phyloP scores from a whole-genome alignment of 2,329 filamentous ascomycete genomes.

The Xylariaceae sp. region DNA sequence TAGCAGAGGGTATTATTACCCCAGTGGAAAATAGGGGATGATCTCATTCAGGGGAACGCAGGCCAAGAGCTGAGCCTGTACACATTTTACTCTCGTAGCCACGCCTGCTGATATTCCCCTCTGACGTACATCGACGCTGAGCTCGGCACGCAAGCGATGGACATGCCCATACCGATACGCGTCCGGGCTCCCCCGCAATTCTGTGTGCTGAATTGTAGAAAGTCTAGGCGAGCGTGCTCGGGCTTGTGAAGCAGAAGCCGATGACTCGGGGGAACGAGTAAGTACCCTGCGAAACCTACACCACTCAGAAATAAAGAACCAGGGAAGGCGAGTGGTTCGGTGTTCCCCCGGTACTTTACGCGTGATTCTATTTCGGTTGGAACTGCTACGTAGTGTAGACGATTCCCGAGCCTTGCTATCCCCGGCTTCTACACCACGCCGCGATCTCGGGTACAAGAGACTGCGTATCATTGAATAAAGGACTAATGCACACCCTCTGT shows the following conservation, averaged over 20 bases:
- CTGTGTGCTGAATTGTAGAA: background rate
- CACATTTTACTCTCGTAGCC: background rate
- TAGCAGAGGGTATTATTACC: background rate
- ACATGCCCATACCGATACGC: too few relatives aligned
- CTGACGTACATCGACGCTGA: too few relatives aligned
- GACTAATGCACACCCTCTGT: too few relatives aligned
- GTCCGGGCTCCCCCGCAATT: too few relatives aligned
- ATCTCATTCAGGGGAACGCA: conserved; percentile 5
- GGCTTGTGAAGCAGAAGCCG: background rate
- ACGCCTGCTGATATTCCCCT: too few relatives aligned
- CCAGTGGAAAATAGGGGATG: conserved; percentile 1
- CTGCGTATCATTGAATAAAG: too few relatives aligned
- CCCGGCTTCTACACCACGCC: background rate
- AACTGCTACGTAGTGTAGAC: background rate
- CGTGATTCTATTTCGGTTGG: background rate
- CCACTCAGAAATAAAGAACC: background rate
- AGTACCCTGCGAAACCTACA: too few relatives aligned
- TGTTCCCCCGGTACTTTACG: background rate
- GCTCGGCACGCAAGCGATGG: too few relatives aligned
- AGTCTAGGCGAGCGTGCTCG: conserved; percentile 4
- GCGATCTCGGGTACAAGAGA: background rate
- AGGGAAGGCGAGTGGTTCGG: background rate
- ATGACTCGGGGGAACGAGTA: too few relatives aligned
- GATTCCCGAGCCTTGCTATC: conserved; percentile 2
- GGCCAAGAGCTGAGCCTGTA: conserved; percentile 15